Evolutionary conservation across 2,329 filamentous ascomycete species (phyloP).

Genomic region (Daldinia sp.): DNA sequence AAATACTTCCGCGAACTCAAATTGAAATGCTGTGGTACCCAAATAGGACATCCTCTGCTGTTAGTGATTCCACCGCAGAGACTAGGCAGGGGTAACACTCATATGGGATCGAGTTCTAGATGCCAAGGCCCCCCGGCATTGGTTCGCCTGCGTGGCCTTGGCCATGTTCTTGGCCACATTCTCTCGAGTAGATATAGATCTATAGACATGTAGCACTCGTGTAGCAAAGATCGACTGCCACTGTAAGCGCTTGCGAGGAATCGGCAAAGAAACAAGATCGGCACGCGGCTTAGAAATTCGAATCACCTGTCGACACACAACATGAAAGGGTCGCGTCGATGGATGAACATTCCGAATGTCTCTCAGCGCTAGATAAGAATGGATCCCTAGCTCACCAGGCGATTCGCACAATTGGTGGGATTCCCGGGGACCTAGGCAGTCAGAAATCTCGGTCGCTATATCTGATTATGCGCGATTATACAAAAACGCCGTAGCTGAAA

Average conservation of each 20-base stretch:
- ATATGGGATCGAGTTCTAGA: slow-evolving; percentile 25
- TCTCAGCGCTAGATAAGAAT: not conserved
- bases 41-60: slow-evolving; percentile 9
- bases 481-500: not conserved
- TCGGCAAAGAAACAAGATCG: slow-evolving; percentile 1
- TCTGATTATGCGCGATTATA: slow-evolving; percentile 13
- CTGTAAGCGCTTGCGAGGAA: slow-evolving; percentile 16
- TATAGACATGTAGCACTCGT: slow-evolving; percentile 18
- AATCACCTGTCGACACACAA: not conserved
- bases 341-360: not conserved
- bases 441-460: not conserved
- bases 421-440: not conserved
- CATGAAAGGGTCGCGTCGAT: not conserved
- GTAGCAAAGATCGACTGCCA: slow-evolving; percentile 18
- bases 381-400: not conserved
- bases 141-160: slow-evolving; percentile 24
- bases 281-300: not conserved
- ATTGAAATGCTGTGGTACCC: slow-evolving; percentile 7
- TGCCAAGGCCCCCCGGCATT: slow-evolving; percentile 17
- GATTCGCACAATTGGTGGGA: not conserved
- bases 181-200: slow-evolving; percentile 4
- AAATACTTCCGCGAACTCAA: slow-evolving; percentile 18
- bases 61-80: slow-evolving; percentile 10
- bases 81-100: slow-evolving; percentile 18
- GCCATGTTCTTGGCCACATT: slow-evolving; percentile 17